Evolutionary conservation across 176 grass and related monocot species (phyloP), one percentile per base, ranked within the genome.

Genomic region (Eragrostis nindensis): DNA sequence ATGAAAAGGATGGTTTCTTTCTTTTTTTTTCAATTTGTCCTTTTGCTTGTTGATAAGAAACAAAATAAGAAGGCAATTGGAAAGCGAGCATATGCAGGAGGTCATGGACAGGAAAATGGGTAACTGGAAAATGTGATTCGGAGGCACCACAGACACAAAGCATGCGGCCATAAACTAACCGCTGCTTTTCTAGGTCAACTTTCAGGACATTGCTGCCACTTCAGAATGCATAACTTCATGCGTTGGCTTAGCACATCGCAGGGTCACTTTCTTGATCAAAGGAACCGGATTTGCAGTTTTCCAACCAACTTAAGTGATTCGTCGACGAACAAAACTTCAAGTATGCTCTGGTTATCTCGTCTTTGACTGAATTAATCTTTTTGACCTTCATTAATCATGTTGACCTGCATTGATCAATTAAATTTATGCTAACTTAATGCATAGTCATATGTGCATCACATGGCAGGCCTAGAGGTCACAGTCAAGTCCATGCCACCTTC

Each of bases 261-360:
- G 15, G 40, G 77, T 81, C 87, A 66, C 49, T 85, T 78, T 56
- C 79, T 25, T 77, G 70, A 75, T 80, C 5, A 71, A 38, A 80
- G 46, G 53, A 69, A 36, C 82, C 82, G 36, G 26, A 19, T 76
- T 71, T 29, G 25, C 76, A 21, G 76, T 16, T 86, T 73, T 0
- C 83, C 48, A 79, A 79, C 68, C 45, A 72, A 79, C 74, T 32
- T 30, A 53, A 53, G 83, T 52, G 66, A n/a, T 85, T 70, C 21
- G 41, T 36, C 6, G 29, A 41, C 40, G n/a, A 1, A 14, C 13
- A 62, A 48, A 13, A 29, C 25, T 24, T 41, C 21, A 30, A 8
- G 65, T 72, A 30, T 64, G 44, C 44, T 36, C 75, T 66, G 44
- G 45, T 54, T 18, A 39, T 9, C 12, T 24, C 57, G 30, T 44